Percentiles rank a stretch among this genome's conserved stretches.
phyloP scores from a whole-genome alignment of 2,329 filamentous ascomycete genomes.

The Cryphonectria nitschkei region DNA sequence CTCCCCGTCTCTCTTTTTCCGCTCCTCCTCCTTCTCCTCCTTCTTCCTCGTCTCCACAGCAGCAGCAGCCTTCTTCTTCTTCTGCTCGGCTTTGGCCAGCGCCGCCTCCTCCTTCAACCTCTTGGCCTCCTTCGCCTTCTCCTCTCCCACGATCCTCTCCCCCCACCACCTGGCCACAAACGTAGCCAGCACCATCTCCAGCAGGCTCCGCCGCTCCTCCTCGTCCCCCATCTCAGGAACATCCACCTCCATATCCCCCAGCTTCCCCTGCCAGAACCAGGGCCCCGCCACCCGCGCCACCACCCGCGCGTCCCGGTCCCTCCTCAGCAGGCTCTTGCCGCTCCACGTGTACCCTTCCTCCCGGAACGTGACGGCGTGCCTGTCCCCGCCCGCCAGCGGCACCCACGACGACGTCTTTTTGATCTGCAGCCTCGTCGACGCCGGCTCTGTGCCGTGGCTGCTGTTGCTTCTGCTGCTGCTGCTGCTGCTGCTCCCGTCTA shows the following conservation, averaged over 20 bases:
- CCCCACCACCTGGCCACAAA: slow-evolving; percentile 28
- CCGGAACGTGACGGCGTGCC: slow-evolving; percentile 24
- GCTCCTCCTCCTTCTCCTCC: not conserved
- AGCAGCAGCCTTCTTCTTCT: slow-evolving; percentile 12
- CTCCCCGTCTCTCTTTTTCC: not conserved
- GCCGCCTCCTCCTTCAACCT: slow-evolving; percentile 21
- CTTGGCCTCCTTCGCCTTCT: slow-evolving; percentile 16
- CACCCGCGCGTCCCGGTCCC: slow-evolving; percentile 18
- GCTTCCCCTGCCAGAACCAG: slow-evolving; percentile 27
- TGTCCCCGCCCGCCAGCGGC: slow-evolving; percentile 18
- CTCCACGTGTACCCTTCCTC: slow-evolving; percentile 26
- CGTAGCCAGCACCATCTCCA: slow-evolving; percentile 26
- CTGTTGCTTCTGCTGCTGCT: too few relatives aligned
- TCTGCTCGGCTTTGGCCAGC: slow-evolving; percentile 15
- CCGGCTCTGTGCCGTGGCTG: not conserved
- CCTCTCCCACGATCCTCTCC: slow-evolving; percentile 19
- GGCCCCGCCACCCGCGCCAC: slow-evolving; percentile 22
- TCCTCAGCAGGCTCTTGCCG: slow-evolving; percentile 22
- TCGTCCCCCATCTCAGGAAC: slow-evolving; percentile 21
- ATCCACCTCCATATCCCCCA: slow-evolving; percentile 27
- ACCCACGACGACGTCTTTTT: slow-evolving; percentile 26
- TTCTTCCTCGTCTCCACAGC: slow-evolving; percentile 11
- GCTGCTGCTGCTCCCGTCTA: slow-evolving; percentile 3
- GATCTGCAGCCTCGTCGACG: slow-evolving; percentile 21
- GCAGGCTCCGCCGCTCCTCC: slow-evolving; percentile 20